phyloP scores from a whole-genome alignment of 2,329 filamentous ascomycete genomes.

The Emericellopsis atlantica region DNA sequence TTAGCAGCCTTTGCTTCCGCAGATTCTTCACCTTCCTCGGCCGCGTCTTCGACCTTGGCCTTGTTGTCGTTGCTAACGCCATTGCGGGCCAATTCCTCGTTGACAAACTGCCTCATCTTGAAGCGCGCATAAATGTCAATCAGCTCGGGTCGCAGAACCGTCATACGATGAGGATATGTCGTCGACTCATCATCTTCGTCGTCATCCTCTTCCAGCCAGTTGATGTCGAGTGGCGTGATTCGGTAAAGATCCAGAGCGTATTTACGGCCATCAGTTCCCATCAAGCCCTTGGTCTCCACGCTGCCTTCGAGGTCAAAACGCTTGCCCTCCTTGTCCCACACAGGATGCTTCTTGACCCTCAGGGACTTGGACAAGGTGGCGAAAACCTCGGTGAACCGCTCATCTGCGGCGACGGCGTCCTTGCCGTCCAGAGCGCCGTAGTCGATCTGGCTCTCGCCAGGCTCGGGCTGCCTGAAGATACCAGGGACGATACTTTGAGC shows the following conservation, averaged over 20 bases:
- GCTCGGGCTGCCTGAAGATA: constrained; percentile 97
- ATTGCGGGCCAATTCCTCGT: constrained; percentile 53
- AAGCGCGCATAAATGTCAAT: constrained; percentile 74
- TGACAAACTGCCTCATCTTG: constrained; percentile 84
- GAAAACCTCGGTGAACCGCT: constrained; percentile 74
- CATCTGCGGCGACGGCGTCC: constrained; percentile 83
- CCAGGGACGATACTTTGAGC: constrained; percentile 97
- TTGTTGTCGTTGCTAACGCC: constrained; percentile 14
- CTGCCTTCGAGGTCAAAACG: constrained; percentile 87
- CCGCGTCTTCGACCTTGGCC: constrained; percentile 4
- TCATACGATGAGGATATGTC: constrained; percentile 90
- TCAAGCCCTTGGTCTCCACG: constrained; percentile 94
- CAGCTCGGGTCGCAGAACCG: constrained; percentile 79
- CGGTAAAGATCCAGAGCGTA: constrained; percentile 97
- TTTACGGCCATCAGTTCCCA: constrained; percentile 91
- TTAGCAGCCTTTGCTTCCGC: neutral
- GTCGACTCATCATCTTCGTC: constrained; percentile 27
- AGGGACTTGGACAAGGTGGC: constrained; percentile 83
- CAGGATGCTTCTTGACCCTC: constrained; percentile 84
- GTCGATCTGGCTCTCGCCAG: constrained; percentile 96
- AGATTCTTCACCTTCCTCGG: constrained; percentile 7
- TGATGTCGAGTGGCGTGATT: constrained; percentile 80
- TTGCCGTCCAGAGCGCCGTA: constrained; percentile 97
- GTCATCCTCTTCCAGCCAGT: constrained; percentile 72
- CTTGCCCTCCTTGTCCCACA: constrained; percentile 94